Base-by-base conservation (phyloP, 495 filamentous ascomycete species). In the Penicillium simplicissimum region DNA sequence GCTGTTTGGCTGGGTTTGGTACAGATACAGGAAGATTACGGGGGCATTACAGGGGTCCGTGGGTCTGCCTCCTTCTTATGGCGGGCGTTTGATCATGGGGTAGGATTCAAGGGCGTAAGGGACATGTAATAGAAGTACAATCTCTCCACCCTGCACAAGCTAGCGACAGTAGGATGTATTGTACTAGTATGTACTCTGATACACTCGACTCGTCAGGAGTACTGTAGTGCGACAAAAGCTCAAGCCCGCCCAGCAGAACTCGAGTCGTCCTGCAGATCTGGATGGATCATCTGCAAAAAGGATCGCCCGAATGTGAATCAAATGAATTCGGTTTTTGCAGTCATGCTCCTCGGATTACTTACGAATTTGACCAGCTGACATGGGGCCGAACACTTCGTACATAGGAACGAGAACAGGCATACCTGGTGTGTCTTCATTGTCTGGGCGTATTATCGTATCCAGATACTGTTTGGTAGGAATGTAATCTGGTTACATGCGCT, bases 161-260 rank as follows among this genome's bases (percentile, higher is more conserved):
- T 31, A 31, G 28, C 28, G 4, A 28, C 25, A 2, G 25, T 31
- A 31, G 28, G 2, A 5, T 31, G 28, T 31, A 28, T 4, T 28
- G 25, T 28, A 28, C 25, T 33, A 36, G 40, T 21, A 43, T 43
- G 0, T 17, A 43, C 40, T 43, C 8, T 43, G 2, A 48, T 49
- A 49, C 45, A 31, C 23, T 11, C 42, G 19, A 21, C 17, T 25
- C 10, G 14, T 56, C 59, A 54, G 54, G n/a, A n/a, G n/a, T n/a
- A n/a, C n/a, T n/a, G n/a, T 58, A 54, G 48, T 58, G 47, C 54
- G 36, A 62, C 55, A 62, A 54, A 55, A 58, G 48, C 52, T 34
- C 8, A 10, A 8, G 28, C 38, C 19, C 25, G 45, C 47, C 45
- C 28, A 31, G 42, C 36, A 40, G 60, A 49, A 63, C 37, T 49